Evolutionary conservation across 148 eudicot genomes (phyloP).

Genomic region (Rhododendron simsii): DNA sequence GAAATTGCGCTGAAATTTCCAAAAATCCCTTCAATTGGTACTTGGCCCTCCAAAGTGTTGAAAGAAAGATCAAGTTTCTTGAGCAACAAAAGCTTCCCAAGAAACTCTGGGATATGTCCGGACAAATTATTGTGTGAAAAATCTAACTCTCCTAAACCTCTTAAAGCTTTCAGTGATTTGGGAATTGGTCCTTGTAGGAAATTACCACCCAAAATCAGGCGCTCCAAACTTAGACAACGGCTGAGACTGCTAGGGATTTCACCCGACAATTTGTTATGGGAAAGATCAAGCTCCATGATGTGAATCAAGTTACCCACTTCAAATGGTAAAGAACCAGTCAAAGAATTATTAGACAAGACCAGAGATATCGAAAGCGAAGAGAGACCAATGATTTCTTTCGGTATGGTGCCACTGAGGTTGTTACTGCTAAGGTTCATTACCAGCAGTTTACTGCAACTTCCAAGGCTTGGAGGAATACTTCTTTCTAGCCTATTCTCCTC

Average conservation of each 20-base stretch:
- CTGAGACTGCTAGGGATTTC: constrained; percentile 22
- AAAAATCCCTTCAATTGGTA: constrained; percentile 34
- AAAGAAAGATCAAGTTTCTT: constrained; percentile 22
- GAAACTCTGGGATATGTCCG: constrained; percentile 28
- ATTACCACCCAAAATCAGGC: constrained; percentile 17
- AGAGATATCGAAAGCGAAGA: constrained; percentile 17
- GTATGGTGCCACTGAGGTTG: constrained; percentile 27
- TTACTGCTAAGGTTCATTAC: constrained; percentile 19
- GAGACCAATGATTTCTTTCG: constrained; percentile 18
- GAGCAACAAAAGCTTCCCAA: constrained; percentile 14
- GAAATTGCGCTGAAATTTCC: constrained; percentile 23
- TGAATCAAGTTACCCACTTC: constrained; percentile 23
- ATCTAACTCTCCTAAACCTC: constrained; percentile 26
- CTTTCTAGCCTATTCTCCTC: constrained; percentile 17
- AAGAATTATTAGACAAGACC: constrained; percentile 14
- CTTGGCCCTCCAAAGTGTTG: constrained; percentile 35
- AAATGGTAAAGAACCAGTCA: constrained; percentile 28
- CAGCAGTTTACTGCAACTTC: constrained; percentile 23
- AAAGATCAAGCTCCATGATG: constrained; percentile 13
- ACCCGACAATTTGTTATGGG: constrained; percentile 35
- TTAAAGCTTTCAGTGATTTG: constrained; percentile 18
- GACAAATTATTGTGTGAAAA: constrained; percentile 44
- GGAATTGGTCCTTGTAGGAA: constrained; percentile 23
- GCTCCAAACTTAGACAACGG: constrained; percentile 15
- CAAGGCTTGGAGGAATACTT: constrained; percentile 22